Evolutionary conservation across 345 rosid genomes (phyloP).

Genomic region (Salix caprea): DNA sequence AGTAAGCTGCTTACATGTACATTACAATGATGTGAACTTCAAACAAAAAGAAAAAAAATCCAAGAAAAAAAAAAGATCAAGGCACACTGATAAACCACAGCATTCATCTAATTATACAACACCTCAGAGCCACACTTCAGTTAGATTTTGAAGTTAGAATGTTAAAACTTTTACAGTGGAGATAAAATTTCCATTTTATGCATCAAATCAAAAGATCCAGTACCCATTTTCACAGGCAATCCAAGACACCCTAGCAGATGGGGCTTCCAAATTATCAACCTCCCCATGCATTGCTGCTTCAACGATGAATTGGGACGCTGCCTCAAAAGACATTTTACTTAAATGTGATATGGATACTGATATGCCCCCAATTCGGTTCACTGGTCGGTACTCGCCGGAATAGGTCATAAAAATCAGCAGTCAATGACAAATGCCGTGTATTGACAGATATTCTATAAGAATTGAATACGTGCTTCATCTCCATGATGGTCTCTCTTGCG

Average conservation of each 20-base stretch:
- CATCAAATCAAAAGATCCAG: constrained; percentile 84
- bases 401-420: constrained; percentile 91
- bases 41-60: not conserved
- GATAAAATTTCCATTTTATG: constrained; percentile 53
- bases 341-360: constrained; percentile 75
- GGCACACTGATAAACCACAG: not conserved
- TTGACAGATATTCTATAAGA: constrained; percentile 80
- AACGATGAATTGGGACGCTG: constrained; percentile 85
- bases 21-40: too few species aligned
- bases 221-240: constrained; percentile 82
- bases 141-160: not conserved
- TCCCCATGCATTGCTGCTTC: constrained; percentile 75
- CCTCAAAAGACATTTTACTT: constrained; percentile 89
- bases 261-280: constrained; percentile 66
- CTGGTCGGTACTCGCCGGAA: constrained; percentile 76
- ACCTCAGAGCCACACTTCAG: not conserved
- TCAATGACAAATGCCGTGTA: constrained; percentile 67
- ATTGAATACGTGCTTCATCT: constrained; percentile 71
- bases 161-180: not conserved
- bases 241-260: constrained; percentile 92
- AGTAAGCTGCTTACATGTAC: too few species aligned
- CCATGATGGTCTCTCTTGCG: constrained; percentile 86
- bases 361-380: constrained; percentile 89
- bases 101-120: not conserved
- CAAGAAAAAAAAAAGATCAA: not conserved